Conservation (phyloP, 202 grass and related monocot genomes). For the Carex arenaria region DNA sequence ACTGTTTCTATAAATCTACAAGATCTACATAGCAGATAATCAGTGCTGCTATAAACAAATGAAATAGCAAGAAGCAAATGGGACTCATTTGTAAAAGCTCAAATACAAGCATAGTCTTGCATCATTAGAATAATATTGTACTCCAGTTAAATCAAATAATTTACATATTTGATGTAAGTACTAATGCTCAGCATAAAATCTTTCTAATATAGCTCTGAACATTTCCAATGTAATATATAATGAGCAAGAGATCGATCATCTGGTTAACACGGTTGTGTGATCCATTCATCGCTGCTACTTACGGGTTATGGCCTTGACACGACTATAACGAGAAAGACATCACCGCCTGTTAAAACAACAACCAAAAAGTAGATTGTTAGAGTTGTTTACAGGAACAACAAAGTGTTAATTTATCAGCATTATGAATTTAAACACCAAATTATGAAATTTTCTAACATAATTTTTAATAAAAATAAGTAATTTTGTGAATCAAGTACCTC, state of each 20-base stretch:
- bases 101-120: background rate
- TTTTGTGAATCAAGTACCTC: slow-evolving; percentile 54
- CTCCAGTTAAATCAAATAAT: background rate
- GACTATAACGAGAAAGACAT: slow-evolving; percentile 73
- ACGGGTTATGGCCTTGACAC: background rate
- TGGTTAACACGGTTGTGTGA: background rate
- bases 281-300: background rate
- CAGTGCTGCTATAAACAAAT: background rate
- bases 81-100: background rate
- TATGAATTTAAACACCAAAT: too few species aligned
- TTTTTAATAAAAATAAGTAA: too few species aligned
- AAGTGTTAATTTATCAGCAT: too few species aligned
- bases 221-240: background rate
- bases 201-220: background rate
- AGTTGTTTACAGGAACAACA: background rate
- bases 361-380: background rate
- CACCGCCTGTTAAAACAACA: slow-evolving; percentile 46
- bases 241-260: slow-evolving; percentile 1
- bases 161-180: background rate
- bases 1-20: background rate
- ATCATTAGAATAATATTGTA: background rate
- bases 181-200: background rate
- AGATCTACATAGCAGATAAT: background rate
- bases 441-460: too few species aligned
- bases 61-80: background rate